Evolutionary conservation across 768 basidiomycete genomes (phyloP), one percentile per base, ranked within the genome.

Genomic region (Candolleomyces eurysporus): DNA sequence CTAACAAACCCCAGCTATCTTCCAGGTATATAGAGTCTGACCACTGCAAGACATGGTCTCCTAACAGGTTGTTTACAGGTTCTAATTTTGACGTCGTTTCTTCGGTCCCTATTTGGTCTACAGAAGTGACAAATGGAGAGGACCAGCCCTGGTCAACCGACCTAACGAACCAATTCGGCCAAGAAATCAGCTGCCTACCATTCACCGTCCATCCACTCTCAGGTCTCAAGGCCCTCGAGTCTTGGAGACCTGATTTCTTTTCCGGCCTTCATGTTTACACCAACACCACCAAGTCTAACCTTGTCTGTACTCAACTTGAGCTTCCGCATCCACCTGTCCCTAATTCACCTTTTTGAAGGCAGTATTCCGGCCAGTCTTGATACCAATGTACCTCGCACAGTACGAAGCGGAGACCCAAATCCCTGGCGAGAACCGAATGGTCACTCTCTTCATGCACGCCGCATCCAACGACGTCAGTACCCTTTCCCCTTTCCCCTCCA

Each of bases 301-400:
- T 87, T 64, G 87, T 86, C 61, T 58, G 80, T 68, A 26, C 5
- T 39, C 56, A n/a, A 54, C 40, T 26, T 52, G 56, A 52, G 59
- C 59, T 36, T 66, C 48, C 26, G 11, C 21, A 40, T 57, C 57
- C 61, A 30, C 45, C 39, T 40, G 43, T 43, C 21, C 9, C 52
- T 54, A 14, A 61, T 50, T 7, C 19, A 31, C 32, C 13, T 49
- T 58, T 21, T 10, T 17, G 21, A 61, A 61, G 61, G 46, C 64
- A 87, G 87, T 73, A 83, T 19, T 80, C 86, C 22, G 85, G 82
- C 88, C 88, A 3, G 73, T 89, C 36, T 76, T 89, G 21, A 69
- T 89, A n/a, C 88, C 88, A 5, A 67, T 87, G 5, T 90, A 89
- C 70, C 72, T 89, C 10, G 78, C 77, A 19, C 80, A 81, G 64